Evolutionary conservation across 2,329 filamentous ascomycete genomes (phyloP).

Genomic region (Davidsoniella eucalypti): DNA sequence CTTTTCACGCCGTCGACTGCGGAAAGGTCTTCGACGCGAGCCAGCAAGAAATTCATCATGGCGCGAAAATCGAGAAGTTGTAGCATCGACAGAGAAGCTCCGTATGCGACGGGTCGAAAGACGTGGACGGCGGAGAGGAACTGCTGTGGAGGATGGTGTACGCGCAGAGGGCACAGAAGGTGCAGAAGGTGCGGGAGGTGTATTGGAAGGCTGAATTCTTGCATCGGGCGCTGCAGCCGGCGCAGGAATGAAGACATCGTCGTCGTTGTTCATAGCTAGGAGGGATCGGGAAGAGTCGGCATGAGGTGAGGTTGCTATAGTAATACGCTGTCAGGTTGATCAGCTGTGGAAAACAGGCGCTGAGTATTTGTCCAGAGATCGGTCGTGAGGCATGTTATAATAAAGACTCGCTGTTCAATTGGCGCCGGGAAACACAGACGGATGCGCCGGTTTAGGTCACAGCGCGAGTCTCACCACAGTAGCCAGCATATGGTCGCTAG

Average conservation of each 20-base stretch:
- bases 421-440: too few relatives aligned
- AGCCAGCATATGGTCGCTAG: too few relatives aligned
- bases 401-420: too few relatives aligned
- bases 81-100: slow-evolving; percentile 9
- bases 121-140: slow-evolving; percentile 7
- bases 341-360: too few relatives aligned
- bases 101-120: slow-evolving; percentile 5
- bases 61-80: slow-evolving; percentile 5
- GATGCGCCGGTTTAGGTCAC: too few relatives aligned
- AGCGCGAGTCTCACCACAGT: too few relatives aligned
- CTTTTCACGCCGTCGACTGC: slow-evolving; percentile 22
- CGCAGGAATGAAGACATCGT: slow-evolving; percentile 1
- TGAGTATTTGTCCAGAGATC: too few relatives aligned
- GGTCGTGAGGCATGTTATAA: too few relatives aligned
- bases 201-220: neutral
- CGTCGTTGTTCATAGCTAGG: slow-evolving; percentile 5
- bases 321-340: too few relatives aligned
- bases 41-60: slow-evolving; percentile 13
- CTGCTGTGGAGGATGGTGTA: slow-evolving; percentile 5
- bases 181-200: neutral
- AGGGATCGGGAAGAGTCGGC: too few relatives aligned
- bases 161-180: neutral
- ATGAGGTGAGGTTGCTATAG: too few relatives aligned
- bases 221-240: neutral
- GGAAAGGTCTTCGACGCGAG: slow-evolving; percentile 14